Conservation (phyloP, 495 filamentous ascomycete genomes). For the Hypoxylon fuscum region DNA sequence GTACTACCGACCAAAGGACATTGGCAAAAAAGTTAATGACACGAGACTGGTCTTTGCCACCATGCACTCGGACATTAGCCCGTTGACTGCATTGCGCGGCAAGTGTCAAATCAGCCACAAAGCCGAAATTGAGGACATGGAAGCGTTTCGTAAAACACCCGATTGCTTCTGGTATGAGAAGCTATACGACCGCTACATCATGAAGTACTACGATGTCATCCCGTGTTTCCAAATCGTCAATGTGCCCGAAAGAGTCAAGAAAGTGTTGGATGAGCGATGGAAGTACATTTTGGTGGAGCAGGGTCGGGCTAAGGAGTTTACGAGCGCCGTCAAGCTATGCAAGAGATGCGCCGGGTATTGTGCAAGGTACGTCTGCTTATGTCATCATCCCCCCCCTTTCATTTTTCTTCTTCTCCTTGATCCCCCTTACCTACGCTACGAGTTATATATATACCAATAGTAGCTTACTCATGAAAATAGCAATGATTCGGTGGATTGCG, state of each 20-base stretch:
- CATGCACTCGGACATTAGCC: slow-evolving; percentile 98
- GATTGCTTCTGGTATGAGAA: slow-evolving; percentile 98
- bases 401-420: slow-evolving; percentile 11
- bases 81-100: slow-evolving; percentile 88
- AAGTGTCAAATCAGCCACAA: slow-evolving; percentile 90
- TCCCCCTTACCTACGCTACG: slow-evolving; percentile 25
- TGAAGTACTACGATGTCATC: slow-evolving; percentile 96
- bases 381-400: slow-evolving; percentile 28
- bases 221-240: slow-evolving; percentile 93
- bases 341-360: slow-evolving; percentile 90
- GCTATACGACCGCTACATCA: slow-evolving; percentile 97
- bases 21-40: slow-evolving; percentile 89
- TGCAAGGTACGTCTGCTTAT: slow-evolving; percentile 72
- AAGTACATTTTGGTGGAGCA: slow-evolving; percentile 93
- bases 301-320: slow-evolving; percentile 90
- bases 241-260: slow-evolving; percentile 92
- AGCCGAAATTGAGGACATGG: slow-evolving; percentile 82
- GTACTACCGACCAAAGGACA: slow-evolving; percentile 97
- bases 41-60: slow-evolving; percentile 90
- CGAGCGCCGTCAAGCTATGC: slow-evolving; percentile 94
- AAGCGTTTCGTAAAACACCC: slow-evolving; percentile 80
- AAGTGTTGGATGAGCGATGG: slow-evolving; percentile 94
- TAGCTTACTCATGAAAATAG: slow-evolving; percentile 51
- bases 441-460: slow-evolving; percentile 19
- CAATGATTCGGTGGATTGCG: slow-evolving; percentile 95